Conservation (phyloP, 176 grass and related monocot species). For the Oryza australiensis region DNA sequence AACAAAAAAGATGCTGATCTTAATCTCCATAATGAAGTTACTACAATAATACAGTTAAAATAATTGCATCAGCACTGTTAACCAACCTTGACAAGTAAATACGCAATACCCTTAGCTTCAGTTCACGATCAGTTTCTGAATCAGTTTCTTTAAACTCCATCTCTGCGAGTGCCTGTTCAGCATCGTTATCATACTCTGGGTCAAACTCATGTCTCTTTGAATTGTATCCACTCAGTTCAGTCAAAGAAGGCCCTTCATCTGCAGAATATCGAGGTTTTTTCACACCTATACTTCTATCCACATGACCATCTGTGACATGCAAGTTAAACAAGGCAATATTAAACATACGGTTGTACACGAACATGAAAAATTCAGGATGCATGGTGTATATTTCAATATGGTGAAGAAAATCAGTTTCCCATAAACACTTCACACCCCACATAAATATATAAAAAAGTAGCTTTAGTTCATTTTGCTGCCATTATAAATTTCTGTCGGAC, state of each 20-base stretch:
- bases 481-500: not conserved
- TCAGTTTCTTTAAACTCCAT: conserved; percentile 99
- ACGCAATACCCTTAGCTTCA: conserved; percentile 80
- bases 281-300: conserved; percentile 84
- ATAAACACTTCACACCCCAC: not conserved
- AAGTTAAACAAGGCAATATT: conserved; percentile 33
- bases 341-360: conserved; percentile 3
- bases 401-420: not conserved
- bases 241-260: conserved; percentile 87
- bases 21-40: conserved; percentile 13
- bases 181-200: conserved; percentile 97
- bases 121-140: conserved; percentile 73
- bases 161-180: conserved; percentile 90
- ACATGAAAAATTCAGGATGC: not conserved
- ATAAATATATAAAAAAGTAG: not conserved
- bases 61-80: not conserved
- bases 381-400: not conserved
- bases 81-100: conserved; percentile 94
- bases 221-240: conserved; percentile 92
- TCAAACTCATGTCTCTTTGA: conserved; percentile 95
- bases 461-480: conserved; percentile 13
- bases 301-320: conserved; percentile 58
- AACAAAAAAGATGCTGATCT: not conserved
- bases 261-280: conserved; percentile 95
- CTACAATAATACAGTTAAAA: conserved; percentile 8